Conservation (phyloP, 345 rosid species). For the Erysimum cheiranthoides region DNA sequence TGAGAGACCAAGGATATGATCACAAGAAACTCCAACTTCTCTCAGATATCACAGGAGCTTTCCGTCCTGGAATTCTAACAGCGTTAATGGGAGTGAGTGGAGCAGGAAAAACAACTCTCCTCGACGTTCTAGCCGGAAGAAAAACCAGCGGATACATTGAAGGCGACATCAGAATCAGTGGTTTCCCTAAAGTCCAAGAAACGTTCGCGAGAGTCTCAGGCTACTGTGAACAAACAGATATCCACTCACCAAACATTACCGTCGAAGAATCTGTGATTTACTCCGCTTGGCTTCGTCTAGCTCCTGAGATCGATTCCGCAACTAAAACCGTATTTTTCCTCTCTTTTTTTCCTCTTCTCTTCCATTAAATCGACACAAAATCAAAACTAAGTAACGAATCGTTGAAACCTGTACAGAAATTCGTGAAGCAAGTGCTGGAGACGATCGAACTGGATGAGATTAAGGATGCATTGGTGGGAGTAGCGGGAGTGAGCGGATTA, state of each 20-base stretch:
- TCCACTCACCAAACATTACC: slow-evolving; percentile 79
- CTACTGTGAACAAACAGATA: slow-evolving; percentile 84
- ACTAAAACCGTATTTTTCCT: slow-evolving; percentile 60
- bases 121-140: slow-evolving; percentile 71
- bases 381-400: not conserved
- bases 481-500: slow-evolving; percentile 56
- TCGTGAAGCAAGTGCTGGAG: slow-evolving; percentile 70
- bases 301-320: slow-evolving; percentile 63
- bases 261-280: slow-evolving; percentile 73
- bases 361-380: not conserved
- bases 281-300: slow-evolving; percentile 84
- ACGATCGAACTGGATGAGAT: slow-evolving; percentile 42
- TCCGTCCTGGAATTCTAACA: slow-evolving; percentile 78
- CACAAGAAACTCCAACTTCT: slow-evolving; percentile 67
- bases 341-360: not conserved
- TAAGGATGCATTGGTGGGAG: slow-evolving; percentile 44
- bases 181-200: slow-evolving; percentile 75
- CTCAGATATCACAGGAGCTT: slow-evolving; percentile 71
- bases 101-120: slow-evolving; percentile 87
- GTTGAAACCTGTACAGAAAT: slow-evolving; percentile 14
- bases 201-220: slow-evolving; percentile 83
- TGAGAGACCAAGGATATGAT: slow-evolving; percentile 68
- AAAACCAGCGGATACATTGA: slow-evolving; percentile 76
- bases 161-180: slow-evolving; percentile 73
- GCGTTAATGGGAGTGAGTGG: slow-evolving; percentile 86